These are phyloP conservation scores for Fusarium begoniae DNA, from an alignment of 2,329 filamentous ascomycete species.

Conservation along the genomic window DNA sequence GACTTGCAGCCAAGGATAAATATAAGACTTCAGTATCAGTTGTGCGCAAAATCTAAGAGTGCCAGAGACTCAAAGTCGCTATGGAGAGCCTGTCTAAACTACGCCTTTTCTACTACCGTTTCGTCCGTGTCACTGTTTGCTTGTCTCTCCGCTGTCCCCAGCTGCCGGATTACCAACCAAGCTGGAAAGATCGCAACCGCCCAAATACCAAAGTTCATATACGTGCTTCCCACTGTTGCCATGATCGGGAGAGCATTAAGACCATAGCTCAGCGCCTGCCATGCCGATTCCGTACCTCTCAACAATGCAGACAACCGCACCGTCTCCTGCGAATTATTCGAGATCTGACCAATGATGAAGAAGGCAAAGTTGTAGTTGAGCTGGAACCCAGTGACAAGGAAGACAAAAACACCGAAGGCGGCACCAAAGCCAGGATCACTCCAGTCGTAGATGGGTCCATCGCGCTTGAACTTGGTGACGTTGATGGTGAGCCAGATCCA, in stretches of 20 bases:
- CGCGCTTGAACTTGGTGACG: constrained; percentile 65
- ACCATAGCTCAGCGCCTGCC: constrained; percentile 75
- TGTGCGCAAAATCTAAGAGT: background rate
- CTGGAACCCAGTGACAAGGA: constrained; percentile 73
- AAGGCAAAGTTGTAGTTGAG: constrained; percentile 77
- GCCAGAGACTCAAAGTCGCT: accelerated
- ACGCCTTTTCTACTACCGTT: background rate
- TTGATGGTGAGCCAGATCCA: constrained; percentile 75
- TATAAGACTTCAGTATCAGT: too few relatives aligned
- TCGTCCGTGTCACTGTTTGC: background rate
- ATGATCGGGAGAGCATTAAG: constrained; percentile 68
- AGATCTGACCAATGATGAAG: constrained; percentile 72
- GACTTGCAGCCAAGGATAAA: background rate
- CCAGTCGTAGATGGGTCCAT: constrained; percentile 72
- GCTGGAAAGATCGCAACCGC: constrained; percentile 66
- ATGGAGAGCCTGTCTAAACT: background rate
- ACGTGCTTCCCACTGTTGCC: constrained; percentile 69
- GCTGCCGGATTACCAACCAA: constrained; percentile 62
- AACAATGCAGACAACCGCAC: constrained; percentile 71
- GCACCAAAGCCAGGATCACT: constrained; percentile 66
- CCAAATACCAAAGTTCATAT: constrained; percentile 75
- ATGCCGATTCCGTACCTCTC: constrained; percentile 73
- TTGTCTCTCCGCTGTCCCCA: background rate
- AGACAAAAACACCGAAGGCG: constrained; percentile 71
- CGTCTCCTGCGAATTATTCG: constrained; percentile 66